Evolutionary conservation across 2,329 filamentous ascomycete genomes (phyloP), one percentile per base, ranked within the genome.

Genomic region (Penicillium sumatraense): DNA sequence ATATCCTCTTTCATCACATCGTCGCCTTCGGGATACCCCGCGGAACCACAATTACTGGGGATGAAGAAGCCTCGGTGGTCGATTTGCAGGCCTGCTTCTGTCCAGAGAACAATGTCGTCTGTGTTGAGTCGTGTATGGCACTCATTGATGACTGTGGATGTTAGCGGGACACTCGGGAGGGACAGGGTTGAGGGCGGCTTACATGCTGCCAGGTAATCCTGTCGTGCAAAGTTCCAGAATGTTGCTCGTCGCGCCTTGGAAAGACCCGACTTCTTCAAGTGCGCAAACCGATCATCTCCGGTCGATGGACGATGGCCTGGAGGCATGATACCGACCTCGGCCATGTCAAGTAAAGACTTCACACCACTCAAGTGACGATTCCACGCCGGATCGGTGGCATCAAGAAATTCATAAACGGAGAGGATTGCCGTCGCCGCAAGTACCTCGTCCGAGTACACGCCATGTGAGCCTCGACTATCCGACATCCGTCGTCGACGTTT

Each of bases 391-490:
- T 83, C 83, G 0, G 84, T 86, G 1, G 84, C 83, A 67, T 88
- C 85, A n/a, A 89, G 75, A 55, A 88, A 85, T 59, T 89, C 86
- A 65, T 88, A 89, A 0, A 86, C 83, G 55, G 85, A 88, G 1
- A 89, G 71, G 13, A 89, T 88, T 0, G 86, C 85, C 2, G 86
- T 86, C 2, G 86, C 85, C 8, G 86, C 85, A 20, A 88, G 76
- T 3, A 88, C 78, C 54, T 89, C 85, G 60, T 88, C 85, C 0
- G 73, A 76, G 53, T 73, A 69, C 6, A 68, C 68, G 18, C 71
- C 71, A 68, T 77, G 68, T 8, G 72, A 72, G 14, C 74, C 63
- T 33, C 69, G 67, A 54, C 81, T 81, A 61, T 81, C 80, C 18
- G 80, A 73, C 40, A 68, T 66, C 38, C 72, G 68, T 50, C 71